A percentile compares a stretch with the other conserved stretches of the same genome.
phyloP scores from a whole-genome alignment of 768 basidiomycete species.

The Suillus placidus region DNA sequence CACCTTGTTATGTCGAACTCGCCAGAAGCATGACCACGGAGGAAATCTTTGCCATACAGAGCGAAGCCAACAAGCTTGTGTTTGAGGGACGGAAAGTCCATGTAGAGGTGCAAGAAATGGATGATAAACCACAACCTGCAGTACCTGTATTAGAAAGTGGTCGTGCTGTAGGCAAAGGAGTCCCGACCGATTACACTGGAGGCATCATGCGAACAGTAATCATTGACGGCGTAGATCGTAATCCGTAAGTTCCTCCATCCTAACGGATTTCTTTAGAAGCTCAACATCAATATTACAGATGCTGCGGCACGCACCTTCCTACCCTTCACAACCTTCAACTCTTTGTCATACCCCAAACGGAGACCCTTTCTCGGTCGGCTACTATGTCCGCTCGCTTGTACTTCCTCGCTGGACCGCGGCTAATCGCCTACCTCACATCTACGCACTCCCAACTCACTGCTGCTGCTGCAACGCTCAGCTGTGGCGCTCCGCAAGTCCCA shows the following conservation, averaged over 20 bases:
- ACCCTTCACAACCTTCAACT: constrained; percentile 73
- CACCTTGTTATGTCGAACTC: constrained; percentile 77
- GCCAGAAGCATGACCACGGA: constrained; percentile 64
- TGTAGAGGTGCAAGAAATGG: constrained; percentile 76
- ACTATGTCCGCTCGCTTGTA: constrained; percentile 72
- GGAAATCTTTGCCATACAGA: constrained; percentile 65
- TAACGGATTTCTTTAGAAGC: constrained; percentile 15
- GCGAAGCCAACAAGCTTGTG: constrained; percentile 65
- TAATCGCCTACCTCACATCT: constrained; percentile 61
- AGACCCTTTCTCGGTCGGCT: constrained; percentile 60
- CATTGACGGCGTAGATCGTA: constrained; percentile 82
- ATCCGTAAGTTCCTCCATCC: constrained; percentile 54
- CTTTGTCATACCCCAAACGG: constrained; percentile 71
- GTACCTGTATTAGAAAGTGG: constrained; percentile 45
- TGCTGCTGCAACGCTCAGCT: constrained; percentile 65
- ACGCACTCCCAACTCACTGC: constrained; percentile 57
- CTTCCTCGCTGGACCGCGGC: constrained; percentile 82
- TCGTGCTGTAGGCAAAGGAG: constrained; percentile 52
- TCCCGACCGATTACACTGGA: constrained; percentile 75
- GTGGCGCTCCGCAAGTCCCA: constrained; percentile 66
- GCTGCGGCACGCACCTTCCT: constrained; percentile 85
- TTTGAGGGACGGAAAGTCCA: constrained; percentile 68
- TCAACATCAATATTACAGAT: constrained; percentile 42
- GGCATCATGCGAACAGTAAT: constrained; percentile 78
- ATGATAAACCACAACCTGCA: constrained; percentile 37